Evolutionary conservation across 163 green algal genomes (phyloP).

Genomic region (Coccomyxa subellipsoidea): DNA sequence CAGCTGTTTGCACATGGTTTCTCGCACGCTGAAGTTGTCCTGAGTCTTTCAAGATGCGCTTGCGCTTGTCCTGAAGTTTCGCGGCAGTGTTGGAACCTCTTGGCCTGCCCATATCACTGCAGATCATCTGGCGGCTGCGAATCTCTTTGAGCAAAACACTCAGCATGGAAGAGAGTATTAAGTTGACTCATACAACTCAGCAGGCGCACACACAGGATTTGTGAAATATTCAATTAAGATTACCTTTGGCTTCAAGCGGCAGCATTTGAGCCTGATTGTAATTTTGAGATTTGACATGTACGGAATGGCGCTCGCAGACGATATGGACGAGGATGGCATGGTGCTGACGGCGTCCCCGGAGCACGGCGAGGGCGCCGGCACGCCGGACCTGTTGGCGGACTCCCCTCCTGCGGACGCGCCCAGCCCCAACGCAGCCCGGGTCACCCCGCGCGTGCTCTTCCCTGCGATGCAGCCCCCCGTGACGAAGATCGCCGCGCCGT

Average conservation of each 20-base stretch:
- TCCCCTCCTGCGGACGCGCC: neutral
- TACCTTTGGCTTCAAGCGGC: too few relatives aligned
- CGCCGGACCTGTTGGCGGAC: slow-evolving; percentile 1
- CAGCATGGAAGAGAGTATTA: too few relatives aligned
- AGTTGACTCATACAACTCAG: too few relatives aligned
- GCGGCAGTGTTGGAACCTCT: too few relatives aligned
- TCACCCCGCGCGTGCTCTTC: neutral
- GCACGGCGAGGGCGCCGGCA: neutral
- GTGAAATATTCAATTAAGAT: too few relatives aligned
- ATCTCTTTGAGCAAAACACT: too few relatives aligned
- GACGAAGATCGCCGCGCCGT: neutral
- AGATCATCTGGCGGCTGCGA: too few relatives aligned
- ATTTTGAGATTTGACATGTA: neutral
- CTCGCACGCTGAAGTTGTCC: neutral
- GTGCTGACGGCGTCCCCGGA: neutral
- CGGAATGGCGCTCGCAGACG: neutral
- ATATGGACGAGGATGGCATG: neutral
- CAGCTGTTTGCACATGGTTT: neutral
- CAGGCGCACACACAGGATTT: too few relatives aligned
- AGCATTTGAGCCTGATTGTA: neutral
- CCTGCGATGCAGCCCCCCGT: neutral
- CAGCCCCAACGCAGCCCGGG: neutral
- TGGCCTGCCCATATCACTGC: too few relatives aligned
- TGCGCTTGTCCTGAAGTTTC: neutral
- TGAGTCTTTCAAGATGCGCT: neutral